These are phyloP conservation scores for Calonectria ilicicola DNA, from an alignment of 2,329 filamentous ascomycete species.

Conservation along the genomic window DNA sequence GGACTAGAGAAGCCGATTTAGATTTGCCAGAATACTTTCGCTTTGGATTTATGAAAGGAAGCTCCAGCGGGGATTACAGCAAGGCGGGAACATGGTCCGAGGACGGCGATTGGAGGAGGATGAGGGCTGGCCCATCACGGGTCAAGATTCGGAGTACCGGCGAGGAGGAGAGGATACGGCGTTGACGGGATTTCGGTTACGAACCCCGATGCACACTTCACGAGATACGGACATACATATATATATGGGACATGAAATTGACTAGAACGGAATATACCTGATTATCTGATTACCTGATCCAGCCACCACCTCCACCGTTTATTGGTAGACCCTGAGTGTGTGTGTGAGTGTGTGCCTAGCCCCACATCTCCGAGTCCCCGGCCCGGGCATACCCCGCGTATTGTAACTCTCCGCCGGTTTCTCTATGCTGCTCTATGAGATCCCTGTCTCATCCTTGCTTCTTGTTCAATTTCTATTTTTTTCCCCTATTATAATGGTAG, in stretches of 20 bases:
- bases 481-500: not conserved
- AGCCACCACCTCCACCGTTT: not conserved
- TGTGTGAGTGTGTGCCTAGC: not conserved
- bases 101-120: constrained; percentile 74
- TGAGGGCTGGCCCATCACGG: constrained; percentile 71
- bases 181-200: constrained; percentile 23
- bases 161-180: constrained; percentile 35
- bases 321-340: not conserved
- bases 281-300: not conserved
- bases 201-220: not conserved
- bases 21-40: constrained; percentile 78
- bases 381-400: constrained; percentile 6
- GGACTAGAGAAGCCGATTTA: constrained; percentile 62
- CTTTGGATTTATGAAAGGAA: constrained; percentile 80
- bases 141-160: constrained; percentile 47
- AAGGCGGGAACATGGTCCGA: constrained; percentile 78
- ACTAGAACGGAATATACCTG: constrained; percentile 2
- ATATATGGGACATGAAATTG: constrained; percentile 5
- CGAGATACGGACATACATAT: not conserved
- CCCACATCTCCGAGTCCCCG: constrained; percentile 18
- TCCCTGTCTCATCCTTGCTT: not conserved
- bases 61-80: constrained; percentile 76
- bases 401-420: not conserved
- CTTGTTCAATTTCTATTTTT: too few relatives aligned
- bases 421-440: not conserved